Percentiles rank a stretch among this genome's conserved stretches.
Conservation (phyloP, 768 basidiomycete genomes). For the Peribolospora baueri region DNA sequence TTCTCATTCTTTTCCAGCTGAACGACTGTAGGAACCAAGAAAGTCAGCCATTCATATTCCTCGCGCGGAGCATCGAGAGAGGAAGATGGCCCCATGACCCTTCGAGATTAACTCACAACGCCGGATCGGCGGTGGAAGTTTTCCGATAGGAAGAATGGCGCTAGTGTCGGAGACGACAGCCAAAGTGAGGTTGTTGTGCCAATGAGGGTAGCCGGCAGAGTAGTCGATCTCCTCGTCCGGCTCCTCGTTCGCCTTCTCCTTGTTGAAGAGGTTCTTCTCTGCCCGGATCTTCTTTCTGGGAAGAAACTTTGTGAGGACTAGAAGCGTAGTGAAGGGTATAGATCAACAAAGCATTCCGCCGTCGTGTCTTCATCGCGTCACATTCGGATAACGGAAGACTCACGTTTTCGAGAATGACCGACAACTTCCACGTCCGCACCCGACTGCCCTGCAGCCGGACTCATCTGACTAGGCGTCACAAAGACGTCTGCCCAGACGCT, state of each 20-base stretch:
- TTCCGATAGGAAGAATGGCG: conserved; percentile 26
- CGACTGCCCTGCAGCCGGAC: no score
- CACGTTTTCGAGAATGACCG: no score
- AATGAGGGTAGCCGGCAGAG: conserved; percentile 45
- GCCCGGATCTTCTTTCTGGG: conserved; percentile 48
- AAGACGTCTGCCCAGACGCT: no score
- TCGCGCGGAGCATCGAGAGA: background rate
- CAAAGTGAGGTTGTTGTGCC: conserved; percentile 76
- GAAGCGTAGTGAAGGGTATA: background rate
- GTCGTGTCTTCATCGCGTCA: no score
- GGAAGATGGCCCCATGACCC: background rate
- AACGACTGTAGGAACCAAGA: conserved; percentile 29
- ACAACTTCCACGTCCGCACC: no score
- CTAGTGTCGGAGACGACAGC: conserved; percentile 53
- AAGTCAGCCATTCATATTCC: conserved; percentile 6
- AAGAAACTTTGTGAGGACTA: conserved; percentile 69
- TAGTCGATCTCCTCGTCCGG: conserved; percentile 7
- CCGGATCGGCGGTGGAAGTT: conserved; percentile 34
- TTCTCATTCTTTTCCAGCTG: conserved; percentile 21
- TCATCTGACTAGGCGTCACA: no score
- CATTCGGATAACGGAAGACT: no score
- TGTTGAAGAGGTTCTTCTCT: conserved; percentile 49
- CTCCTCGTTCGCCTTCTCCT: conserved; percentile 20
- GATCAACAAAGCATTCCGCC: conserved; percentile 6
- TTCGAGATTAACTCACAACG: conserved; percentile 30